Evolutionary conservation across 768 basidiomycete genomes (phyloP).

Genomic region (Russula griseocarnosa): DNA sequence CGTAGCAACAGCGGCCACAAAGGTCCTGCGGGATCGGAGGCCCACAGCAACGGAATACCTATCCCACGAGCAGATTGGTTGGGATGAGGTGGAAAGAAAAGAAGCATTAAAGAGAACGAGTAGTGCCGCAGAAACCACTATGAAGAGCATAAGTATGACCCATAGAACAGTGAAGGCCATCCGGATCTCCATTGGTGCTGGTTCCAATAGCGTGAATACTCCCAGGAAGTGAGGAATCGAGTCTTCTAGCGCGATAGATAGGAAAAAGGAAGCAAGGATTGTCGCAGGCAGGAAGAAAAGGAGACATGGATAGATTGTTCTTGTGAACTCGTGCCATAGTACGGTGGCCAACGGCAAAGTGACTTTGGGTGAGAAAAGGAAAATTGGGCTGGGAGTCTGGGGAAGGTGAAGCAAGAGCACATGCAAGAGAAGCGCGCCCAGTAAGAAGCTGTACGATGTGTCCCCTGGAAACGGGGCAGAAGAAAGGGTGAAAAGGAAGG

Average conservation of each 20-base stretch:
- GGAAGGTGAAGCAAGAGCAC: slow-evolving; percentile 48
- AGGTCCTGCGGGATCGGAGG: slow-evolving; percentile 41
- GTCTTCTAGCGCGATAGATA: slow-evolving; percentile 49
- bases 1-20: slow-evolving; percentile 36
- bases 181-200: slow-evolving; percentile 48
- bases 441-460: slow-evolving; percentile 41
- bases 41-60: slow-evolving; percentile 45
- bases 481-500: slow-evolving; percentile 44
- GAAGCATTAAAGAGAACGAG: slow-evolving; percentile 35
- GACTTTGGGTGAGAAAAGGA: slow-evolving; percentile 39
- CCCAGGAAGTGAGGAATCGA: slow-evolving; percentile 24
- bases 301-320: slow-evolving; percentile 40
- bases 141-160: slow-evolving; percentile 36
- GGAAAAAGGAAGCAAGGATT: slow-evolving; percentile 41
- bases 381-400: slow-evolving; percentile 42
- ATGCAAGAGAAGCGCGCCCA: slow-evolving; percentile 41
- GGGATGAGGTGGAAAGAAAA: slow-evolving; percentile 19
- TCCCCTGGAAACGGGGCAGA: slow-evolving; percentile 42
- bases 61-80: slow-evolving; percentile 41
- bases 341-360: slow-evolving; percentile 47
- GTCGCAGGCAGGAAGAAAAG: slow-evolving; percentile 49
- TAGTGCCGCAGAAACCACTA: slow-evolving; percentile 37
- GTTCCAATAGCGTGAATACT: slow-evolving; percentile 19
- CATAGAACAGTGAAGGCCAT: slow-evolving; percentile 41
- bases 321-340: slow-evolving; percentile 39